Evolutionary conservation across 2,329 filamentous ascomycete species (phyloP).

Genomic region (Juglanconis sp.): DNA sequence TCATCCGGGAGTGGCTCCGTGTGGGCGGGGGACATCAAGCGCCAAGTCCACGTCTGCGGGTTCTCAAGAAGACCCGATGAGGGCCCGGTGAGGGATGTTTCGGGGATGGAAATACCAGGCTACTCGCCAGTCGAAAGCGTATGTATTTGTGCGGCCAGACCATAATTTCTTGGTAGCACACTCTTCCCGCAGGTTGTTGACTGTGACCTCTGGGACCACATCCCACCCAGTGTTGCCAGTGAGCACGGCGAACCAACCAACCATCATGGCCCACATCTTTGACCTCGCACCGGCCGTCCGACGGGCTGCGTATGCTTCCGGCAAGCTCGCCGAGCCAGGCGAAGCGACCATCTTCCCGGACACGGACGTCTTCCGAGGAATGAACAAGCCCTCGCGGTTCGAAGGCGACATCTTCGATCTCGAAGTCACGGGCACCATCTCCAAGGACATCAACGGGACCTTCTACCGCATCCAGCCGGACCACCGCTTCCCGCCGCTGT

Average conservation of each 20-base stretch:
- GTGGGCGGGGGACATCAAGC: background rate
- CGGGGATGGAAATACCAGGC: background rate
- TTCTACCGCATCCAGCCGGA: conserved; percentile 52
- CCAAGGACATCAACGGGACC: conserved; percentile 41
- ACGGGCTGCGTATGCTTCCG: conserved; percentile 27
- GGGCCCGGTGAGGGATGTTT: background rate
- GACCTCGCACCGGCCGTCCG: conserved; percentile 29
- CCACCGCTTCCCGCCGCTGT: conserved; percentile 51
- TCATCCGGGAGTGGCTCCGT: background rate
- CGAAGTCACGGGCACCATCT: conserved; percentile 40
- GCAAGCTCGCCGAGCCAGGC: conserved; percentile 26
- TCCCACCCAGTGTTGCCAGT: too few species aligned
- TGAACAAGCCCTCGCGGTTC: conserved; percentile 36
- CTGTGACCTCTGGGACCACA: too few species aligned
- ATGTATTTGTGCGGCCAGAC: background rate
- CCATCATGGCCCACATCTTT: conserved; percentile 34
- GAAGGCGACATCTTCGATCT: conserved; percentile 34
- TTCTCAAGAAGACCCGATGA: background rate
- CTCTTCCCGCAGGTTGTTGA: too few species aligned
- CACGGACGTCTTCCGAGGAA: conserved; percentile 31
- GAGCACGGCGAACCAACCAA: conserved; percentile 14
- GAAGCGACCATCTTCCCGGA: conserved; percentile 31
- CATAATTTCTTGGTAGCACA: background rate
- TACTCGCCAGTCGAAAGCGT: too few species aligned
- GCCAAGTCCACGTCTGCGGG: background rate